Conservation (phyloP, 2,329 filamentous ascomycete species). For the Rhytidhysteron rufulum region DNA sequence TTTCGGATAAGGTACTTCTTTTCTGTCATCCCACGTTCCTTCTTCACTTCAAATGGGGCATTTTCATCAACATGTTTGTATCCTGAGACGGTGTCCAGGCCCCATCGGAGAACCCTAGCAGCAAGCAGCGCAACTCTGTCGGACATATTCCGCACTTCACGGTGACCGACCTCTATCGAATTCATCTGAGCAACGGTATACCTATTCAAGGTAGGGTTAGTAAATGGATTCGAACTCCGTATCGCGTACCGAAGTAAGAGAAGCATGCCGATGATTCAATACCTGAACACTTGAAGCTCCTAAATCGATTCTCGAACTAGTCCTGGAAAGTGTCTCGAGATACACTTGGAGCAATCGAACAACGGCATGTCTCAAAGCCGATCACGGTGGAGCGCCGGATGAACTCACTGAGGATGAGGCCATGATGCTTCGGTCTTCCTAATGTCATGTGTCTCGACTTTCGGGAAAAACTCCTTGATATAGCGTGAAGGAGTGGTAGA, state of each 20-base stretch:
- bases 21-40: slow-evolving; percentile 70
- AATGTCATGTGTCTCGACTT: slow-evolving; percentile 42
- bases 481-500: slow-evolving; percentile 32
- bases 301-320: too few species aligned
- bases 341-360: slow-evolving; percentile 35
- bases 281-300: too few species aligned
- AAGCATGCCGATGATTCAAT: too few species aligned
- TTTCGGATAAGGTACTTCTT: slow-evolving; percentile 87
- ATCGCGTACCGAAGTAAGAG: too few species aligned
- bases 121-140: slow-evolving; percentile 76
- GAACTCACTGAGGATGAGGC: slow-evolving; percentile 45
- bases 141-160: slow-evolving; percentile 65
- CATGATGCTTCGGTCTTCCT: slow-evolving; percentile 46
- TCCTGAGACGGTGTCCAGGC: slow-evolving; percentile 78
- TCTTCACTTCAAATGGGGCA: slow-evolving; percentile 50
- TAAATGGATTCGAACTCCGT: too few species aligned
- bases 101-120: slow-evolving; percentile 71
- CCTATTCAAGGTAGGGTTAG: too few species aligned
- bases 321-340: too few species aligned
- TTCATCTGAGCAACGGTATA: slow-evolving; percentile 80
- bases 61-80: slow-evolving; percentile 64
- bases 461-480: slow-evolving; percentile 46
- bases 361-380: slow-evolving; percentile 8
- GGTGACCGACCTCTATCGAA: slow-evolving; percentile 69
- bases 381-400: not conserved